A percentile compares a stretch with the other conserved stretches of the same genome.
Evolutionary conservation across 805 yeast species (phyloP).

Genomic region (Barnettozyma vustinii): DNA sequence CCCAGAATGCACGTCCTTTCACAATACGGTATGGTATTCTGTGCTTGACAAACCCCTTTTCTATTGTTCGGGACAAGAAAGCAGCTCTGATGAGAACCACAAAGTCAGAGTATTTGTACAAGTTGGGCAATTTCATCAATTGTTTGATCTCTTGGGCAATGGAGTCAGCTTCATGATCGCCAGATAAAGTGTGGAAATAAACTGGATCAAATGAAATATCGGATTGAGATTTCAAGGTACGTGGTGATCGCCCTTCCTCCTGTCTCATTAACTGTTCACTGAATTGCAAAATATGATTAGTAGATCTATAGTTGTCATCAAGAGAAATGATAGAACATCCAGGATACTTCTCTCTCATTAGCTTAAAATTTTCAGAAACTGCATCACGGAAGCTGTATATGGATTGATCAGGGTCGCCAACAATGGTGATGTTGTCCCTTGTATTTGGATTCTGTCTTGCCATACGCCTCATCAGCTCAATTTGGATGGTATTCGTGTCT

Average conservation of each 20-base stretch:
- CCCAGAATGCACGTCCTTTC: slow-evolving; percentile 80
- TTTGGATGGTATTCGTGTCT: slow-evolving; percentile 79
- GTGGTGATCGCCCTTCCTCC: slow-evolving; percentile 43
- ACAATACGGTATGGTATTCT: slow-evolving; percentile 62
- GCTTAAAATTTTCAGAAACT: slow-evolving; percentile 55
- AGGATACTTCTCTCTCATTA: slow-evolving; percentile 42
- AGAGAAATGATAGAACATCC: slow-evolving; percentile 37
- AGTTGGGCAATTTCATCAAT: slow-evolving; percentile 39
- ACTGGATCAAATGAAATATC: slow-evolving; percentile 41
- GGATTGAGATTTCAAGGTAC: slow-evolving; percentile 43
- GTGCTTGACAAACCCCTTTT: slow-evolving; percentile 49
- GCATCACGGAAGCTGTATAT: slow-evolving; percentile 89
- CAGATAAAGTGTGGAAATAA: slow-evolving; percentile 33
- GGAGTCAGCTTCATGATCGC: slow-evolving; percentile 51
- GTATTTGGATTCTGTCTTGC: slow-evolving; percentile 34
- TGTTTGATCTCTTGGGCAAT: slow-evolving; percentile 51
- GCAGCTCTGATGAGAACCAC: slow-evolving; percentile 69
- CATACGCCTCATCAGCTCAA: slow-evolving; percentile 55
- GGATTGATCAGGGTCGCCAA: slow-evolving; percentile 96
- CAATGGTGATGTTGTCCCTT: slow-evolving; percentile 67
- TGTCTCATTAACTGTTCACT: slow-evolving; percentile 64
- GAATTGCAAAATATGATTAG: slow-evolving; percentile 54
- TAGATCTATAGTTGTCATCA: slow-evolving; percentile 76
- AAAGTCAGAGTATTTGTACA: slow-evolving; percentile 52
- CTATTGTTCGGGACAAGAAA: slow-evolving; percentile 56